These are phyloP conservation scores for Chlorophyllum brunneum DNA, from an alignment of 768 basidiomycete genomes.

Conservation along the genomic window DNA sequence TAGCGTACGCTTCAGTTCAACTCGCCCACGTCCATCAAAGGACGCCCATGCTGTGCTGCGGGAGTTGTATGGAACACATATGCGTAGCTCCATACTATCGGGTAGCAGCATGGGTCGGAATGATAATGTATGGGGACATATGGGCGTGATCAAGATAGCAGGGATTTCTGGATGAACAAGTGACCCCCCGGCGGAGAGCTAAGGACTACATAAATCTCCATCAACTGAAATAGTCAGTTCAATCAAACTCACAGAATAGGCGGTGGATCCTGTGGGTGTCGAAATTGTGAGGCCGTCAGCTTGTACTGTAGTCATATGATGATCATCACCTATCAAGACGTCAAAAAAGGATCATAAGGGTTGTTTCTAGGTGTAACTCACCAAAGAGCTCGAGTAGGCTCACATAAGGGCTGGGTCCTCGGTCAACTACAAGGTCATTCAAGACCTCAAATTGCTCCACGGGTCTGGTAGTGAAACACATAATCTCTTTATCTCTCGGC, in stretches of 20 bases:
- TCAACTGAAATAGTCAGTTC: constrained; percentile 4
- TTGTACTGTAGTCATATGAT: constrained; percentile 99
- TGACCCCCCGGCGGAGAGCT: constrained; percentile 95
- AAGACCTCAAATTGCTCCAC: constrained; percentile 95
- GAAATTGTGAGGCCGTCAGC: constrained; percentile 95
- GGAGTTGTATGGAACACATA: constrained; percentile 99
- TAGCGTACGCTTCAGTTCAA: constrained; percentile 88
- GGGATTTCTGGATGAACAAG: constrained; percentile 98
- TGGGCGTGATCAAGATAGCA: constrained; percentile 92
- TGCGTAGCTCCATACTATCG: constrained; percentile 96
- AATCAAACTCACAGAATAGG: constrained; percentile 78
- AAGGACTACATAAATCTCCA: constrained; percentile 10
- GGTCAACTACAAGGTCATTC: constrained; percentile 96
- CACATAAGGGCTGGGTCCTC: constrained; percentile 97
- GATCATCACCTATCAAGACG: constrained; percentile 77
- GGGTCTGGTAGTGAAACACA: constrained; percentile 94
- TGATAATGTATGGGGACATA: constrained; percentile 97
- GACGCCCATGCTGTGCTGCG: constrained; percentile 98
- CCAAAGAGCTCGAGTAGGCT: constrained; percentile 95
- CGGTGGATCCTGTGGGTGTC: constrained; percentile 97
- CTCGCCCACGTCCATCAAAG: constrained; percentile 94
- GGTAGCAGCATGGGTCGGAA: constrained; percentile 99
- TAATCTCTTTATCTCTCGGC: constrained; percentile 91
- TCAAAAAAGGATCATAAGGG: background rate
- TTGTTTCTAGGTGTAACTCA: constrained; percentile 34